These are phyloP conservation scores for Ramalina intermedia DNA, from an alignment of 495 filamentous ascomycete genomes.

Conservation along the genomic window DNA sequence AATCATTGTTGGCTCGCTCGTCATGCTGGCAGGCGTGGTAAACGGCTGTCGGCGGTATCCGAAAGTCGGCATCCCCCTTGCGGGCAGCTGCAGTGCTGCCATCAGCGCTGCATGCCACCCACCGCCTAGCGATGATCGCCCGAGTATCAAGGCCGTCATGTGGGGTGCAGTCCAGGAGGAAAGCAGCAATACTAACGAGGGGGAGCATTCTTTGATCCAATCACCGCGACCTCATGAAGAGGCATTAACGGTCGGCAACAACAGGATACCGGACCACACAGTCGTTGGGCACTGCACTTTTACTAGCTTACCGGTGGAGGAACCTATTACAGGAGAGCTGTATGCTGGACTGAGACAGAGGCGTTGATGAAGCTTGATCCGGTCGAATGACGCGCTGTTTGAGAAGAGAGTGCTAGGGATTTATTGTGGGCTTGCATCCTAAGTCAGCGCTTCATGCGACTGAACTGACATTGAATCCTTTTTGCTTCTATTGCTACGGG, in stretches of 20 bases:
- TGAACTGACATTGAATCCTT: too few species aligned
- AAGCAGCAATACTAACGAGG: neutral
- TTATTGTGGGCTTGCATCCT: too few species aligned
- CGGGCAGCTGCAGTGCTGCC: conserved; percentile 26
- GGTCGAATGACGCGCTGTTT: too few species aligned
- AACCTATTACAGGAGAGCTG: neutral
- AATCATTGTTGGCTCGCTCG: conserved; percentile 14
- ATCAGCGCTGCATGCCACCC: conserved; percentile 34
- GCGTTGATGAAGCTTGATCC: too few species aligned
- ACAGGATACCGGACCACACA: too few species aligned
- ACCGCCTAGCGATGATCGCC: conserved; percentile 3
- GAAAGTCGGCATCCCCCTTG: conserved; percentile 23
- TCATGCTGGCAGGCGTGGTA: conserved; percentile 15
- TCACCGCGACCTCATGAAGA: too few species aligned
- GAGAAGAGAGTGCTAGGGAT: too few species aligned
- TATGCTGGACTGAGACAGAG: too few species aligned
- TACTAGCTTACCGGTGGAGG: conserved; percentile 7
- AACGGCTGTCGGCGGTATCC: conserved; percentile 13
- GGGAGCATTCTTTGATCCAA: too few species aligned
- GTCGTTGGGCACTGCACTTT: conserved; percentile 8
- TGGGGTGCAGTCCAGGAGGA: conserved; percentile 20
- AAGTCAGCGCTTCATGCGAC: too few species aligned
- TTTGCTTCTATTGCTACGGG: too few species aligned
- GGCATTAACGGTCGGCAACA: too few species aligned
- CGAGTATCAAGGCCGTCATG: conserved; percentile 15